Evolutionary conservation across 495 filamentous ascomycete species (phyloP), one percentile per base, ranked within the genome.

Genomic region (Parathielavia hyrcaniae): DNA sequence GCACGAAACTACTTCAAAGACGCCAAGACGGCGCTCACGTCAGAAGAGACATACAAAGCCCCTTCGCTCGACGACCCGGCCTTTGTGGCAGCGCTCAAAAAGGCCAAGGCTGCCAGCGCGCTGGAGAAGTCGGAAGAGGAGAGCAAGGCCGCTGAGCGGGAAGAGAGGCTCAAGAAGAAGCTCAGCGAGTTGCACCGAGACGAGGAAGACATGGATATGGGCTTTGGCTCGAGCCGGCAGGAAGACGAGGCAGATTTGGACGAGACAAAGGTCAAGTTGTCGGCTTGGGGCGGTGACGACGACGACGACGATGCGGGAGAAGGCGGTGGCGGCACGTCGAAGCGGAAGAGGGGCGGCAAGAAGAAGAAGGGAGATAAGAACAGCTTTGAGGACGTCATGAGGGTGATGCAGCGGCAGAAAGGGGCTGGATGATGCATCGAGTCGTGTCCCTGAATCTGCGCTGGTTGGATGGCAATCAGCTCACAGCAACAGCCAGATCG

Each of bases 161-260:
- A 82, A 40, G 83, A 82, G 54, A 86, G 85, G 23, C 83, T 86
- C 19, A 84, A 82, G 66, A 84, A 83, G 58, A 86, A 96, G 74
- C 73, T 96, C 11, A 81, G 88, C 61, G 80, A 84, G 45, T 81
- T 85, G 44, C 87, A 87, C 60, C 81, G 91, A 44, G 93, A 98
- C 72, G 84, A 88, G 12, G 88, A 91, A 44, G 93, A 98, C 72
- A 81, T 98, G 75, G 93, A 98, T 64, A 77, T 96, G 71, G 93
- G 90, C 35, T 97, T 98, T 67, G 93, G 95, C 8, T 86, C 86
- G 16, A 90, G 86, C 61, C 81, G 90, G 22, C 81, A 86, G 57
- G 90, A 86, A 47, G 91, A 95, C 64, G 86, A 85, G 41, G 89
- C 87, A 40, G 91, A 95, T 49, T 51, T 71, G 23, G 73, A 71